phyloP scores from a whole-genome alignment of 2,329 filamentous ascomycete genomes.

The Teratosphaeriaceae sp. region DNA sequence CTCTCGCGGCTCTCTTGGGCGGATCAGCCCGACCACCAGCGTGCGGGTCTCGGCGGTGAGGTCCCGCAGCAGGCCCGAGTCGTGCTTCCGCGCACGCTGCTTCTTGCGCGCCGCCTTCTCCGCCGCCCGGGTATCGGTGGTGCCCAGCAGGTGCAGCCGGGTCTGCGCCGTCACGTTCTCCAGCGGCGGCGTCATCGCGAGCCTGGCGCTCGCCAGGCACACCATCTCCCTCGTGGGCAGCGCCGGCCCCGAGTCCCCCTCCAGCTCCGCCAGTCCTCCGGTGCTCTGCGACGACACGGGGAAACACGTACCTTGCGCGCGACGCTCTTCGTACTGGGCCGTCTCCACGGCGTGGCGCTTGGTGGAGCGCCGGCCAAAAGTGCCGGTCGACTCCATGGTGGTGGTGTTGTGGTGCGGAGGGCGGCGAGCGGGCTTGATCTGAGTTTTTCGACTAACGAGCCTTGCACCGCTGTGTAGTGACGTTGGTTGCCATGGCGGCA shows the following conservation, averaged over 20 bases:
- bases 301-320: not conserved
- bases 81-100: not conserved
- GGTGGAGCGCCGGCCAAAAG: not conserved
- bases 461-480: too few relatives aligned
- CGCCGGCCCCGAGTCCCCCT: not conserved
- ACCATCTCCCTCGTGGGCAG: not conserved
- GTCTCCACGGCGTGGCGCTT: not conserved
- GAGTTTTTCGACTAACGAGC: too few relatives aligned
- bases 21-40: slow-evolving; percentile 1
- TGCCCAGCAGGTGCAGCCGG: not conserved
- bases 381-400: not conserved
- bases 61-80: not conserved
- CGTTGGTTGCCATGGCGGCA: not conserved
- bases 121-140: not conserved
- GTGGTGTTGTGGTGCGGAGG: not conserved
- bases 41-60: not conserved
- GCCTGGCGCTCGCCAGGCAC: not conserved
- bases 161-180: slow-evolving; percentile 1
- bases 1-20: not conserved
- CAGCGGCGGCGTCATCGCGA: not conserved
- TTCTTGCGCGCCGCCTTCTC: not conserved
- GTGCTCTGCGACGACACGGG: not conserved
- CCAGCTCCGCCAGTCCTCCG: not conserved
- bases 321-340: not conserved
- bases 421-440: not conserved